These are phyloP conservation scores for Phyllachora maydis DNA, from an alignment of 2,329 filamentous ascomycete genomes.

Conservation along the genomic window DNA sequence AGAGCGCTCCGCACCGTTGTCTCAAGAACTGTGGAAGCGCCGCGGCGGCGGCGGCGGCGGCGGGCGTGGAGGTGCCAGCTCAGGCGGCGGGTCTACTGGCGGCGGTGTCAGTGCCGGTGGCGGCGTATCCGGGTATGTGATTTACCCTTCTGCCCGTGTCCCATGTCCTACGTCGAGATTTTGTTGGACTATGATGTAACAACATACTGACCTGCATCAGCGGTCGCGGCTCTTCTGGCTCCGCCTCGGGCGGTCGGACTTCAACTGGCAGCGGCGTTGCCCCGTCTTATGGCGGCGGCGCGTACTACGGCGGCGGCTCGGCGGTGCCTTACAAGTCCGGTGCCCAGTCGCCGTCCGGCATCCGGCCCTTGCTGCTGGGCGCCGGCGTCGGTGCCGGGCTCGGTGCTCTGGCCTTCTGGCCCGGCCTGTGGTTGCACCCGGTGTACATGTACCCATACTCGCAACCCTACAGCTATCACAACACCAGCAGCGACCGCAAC, in stretches of 20 bases:
- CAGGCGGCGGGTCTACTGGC: constrained; percentile 8
- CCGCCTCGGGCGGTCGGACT: constrained; percentile 25
- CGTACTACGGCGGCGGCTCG: constrained; percentile 48
- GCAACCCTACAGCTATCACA: constrained; percentile 26
- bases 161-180: too few species aligned
- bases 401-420: constrained; percentile 39
- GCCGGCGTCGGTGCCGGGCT: constrained; percentile 16
- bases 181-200: background rate
- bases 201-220: constrained; percentile 1
- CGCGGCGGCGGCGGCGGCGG: constrained; percentile 37
- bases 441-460: constrained; percentile 39
- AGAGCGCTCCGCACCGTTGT: constrained; percentile 3
- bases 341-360: constrained; percentile 22
- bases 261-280: constrained; percentile 33
- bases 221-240: constrained; percentile 7
- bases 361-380: constrained; percentile 28
- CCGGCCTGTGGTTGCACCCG: constrained; percentile 42
- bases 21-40: constrained; percentile 33
- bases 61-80: constrained; percentile 16
- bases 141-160: too few species aligned
- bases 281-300: constrained; percentile 37
- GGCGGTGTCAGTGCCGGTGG: constrained; percentile 9
- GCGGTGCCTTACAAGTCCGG: constrained; percentile 38
- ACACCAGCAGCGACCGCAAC: constrained; percentile 27
- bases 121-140: too few species aligned